Evolutionary conservation across 2,329 filamentous ascomycete species (phyloP).

Genomic region (Elsinoe necatrix): DNA sequence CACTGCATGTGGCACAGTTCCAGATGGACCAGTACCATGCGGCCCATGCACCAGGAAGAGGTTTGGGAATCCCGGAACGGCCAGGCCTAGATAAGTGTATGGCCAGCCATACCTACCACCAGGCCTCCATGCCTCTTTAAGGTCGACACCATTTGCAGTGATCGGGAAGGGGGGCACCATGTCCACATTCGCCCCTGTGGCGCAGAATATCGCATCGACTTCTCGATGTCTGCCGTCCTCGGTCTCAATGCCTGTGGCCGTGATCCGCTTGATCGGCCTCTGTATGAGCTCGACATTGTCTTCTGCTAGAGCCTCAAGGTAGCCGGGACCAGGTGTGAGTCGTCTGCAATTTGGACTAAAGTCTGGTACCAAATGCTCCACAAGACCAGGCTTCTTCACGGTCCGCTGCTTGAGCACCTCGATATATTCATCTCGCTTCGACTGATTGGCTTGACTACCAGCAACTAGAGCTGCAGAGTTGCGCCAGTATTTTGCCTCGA

Average conservation of each 20-base stretch:
- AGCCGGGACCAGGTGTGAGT: constrained; percentile 39
- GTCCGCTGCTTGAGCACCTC: constrained; percentile 47
- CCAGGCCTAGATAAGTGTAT: constrained; percentile 58
- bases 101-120: constrained; percentile 53
- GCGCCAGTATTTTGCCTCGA: constrained; percentile 52
- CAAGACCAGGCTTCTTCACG: constrained; percentile 37
- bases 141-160: constrained; percentile 45
- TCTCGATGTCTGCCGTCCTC: constrained; percentile 48
- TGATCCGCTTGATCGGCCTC: constrained; percentile 50
- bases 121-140: constrained; percentile 49
- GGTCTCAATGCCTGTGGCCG: constrained; percentile 52
- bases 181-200: constrained; percentile 26
- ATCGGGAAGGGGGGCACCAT: constrained; percentile 48
- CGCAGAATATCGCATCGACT: constrained; percentile 56
- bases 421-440: constrained; percentile 14
- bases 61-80: constrained; percentile 59
- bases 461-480: constrained; percentile 34
- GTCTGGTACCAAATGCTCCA: constrained; percentile 31
- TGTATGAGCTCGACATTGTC: constrained; percentile 44
- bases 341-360: constrained; percentile 37
- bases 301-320: constrained; percentile 27
- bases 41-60: constrained; percentile 53
- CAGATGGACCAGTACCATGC: constrained; percentile 50
- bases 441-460: constrained; percentile 29
- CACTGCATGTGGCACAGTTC: constrained; percentile 58